Evolutionary conservation across 2,329 filamentous ascomycete species (phyloP), one percentile per base, ranked within the genome.

Genomic region (Claviceps pazoutovae): DNA sequence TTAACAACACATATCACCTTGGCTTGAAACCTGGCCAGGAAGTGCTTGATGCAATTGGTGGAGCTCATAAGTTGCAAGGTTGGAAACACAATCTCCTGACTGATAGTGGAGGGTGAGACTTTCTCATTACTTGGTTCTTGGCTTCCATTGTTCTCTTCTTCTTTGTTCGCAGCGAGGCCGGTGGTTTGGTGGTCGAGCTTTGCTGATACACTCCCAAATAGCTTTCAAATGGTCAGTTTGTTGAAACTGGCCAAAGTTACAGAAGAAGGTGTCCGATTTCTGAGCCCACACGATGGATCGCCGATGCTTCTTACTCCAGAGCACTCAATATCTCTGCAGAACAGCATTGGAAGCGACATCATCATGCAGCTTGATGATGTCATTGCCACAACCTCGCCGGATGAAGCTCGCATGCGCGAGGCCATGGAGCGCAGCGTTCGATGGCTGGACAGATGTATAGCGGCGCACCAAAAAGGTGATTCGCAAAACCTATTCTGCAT

Each of bases 301-400:
- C 91, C 91, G 7, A 97, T 98, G 93, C 82, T 98, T 11, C 81
- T 98, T 46, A 98, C 93, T 0, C 93, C 93, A 0, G 94, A 98
- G 67, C 91, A 97, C 71, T 97, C 93, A 0, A 96, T 98, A 60
- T 84, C 83, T 11, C 76, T 98, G 3, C 93, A 98, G 66, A 97
- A 98, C 68, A 91, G 85, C 51, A 98, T 98, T 62, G 93, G 93
- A 57, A 95, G 88, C 56, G 93, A 98, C 69, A 97, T 98, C 60
- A 96, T 97, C 58, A 98, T 98, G 94, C 94, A 98, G 69, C 82
- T 98, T 4, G 93, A 98, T 73, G 94, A 98, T 67, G 94, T 98
- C 14, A 85, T 98, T 49, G 91, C 89, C 34, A 97, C 93, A 0
- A 98, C 93, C 0, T 96, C 89, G 0, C 91, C 91, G 0, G 93